Evolutionary conservation across 352 stramenopile genomes (phyloP).

Genomic region (Phytopythium chamaehyphon): DNA sequence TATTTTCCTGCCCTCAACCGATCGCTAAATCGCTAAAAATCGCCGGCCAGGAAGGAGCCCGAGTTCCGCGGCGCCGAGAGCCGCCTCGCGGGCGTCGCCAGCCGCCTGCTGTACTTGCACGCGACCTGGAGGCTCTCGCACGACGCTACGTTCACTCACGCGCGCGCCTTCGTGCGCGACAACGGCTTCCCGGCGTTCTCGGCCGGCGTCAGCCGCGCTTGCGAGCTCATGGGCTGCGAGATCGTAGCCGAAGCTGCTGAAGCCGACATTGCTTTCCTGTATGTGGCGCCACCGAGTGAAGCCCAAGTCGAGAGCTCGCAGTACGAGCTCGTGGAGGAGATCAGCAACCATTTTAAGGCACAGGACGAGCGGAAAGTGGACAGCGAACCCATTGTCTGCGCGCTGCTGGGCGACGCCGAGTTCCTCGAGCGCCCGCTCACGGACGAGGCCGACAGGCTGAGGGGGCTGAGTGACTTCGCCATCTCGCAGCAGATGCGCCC

Average conservation of each 20-base stretch:
- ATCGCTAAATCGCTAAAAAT: too few species aligned
- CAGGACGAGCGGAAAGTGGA: slow-evolving; percentile 12
- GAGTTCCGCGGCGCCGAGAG: slow-evolving; percentile 49
- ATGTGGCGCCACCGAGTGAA: slow-evolving; percentile 49
- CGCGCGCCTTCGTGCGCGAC: slow-evolving; percentile 25
- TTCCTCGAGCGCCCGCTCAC: slow-evolving; percentile 46
- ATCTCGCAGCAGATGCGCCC: slow-evolving; percentile 69
- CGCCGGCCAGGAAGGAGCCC: slow-evolving; percentile 48
- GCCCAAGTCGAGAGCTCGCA: slow-evolving; percentile 25
- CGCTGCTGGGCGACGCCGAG: slow-evolving; percentile 61
- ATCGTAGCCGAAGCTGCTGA: slow-evolving; percentile 16
- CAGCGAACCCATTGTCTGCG: slow-evolving; percentile 53
- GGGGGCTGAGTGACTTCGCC: slow-evolving; percentile 73
- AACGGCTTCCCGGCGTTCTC: slow-evolving; percentile 61
- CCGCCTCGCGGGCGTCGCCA: slow-evolving; percentile 53
- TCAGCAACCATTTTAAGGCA: slow-evolving; percentile 20
- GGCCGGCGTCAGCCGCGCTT: slow-evolving; percentile 25
- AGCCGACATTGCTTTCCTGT: slow-evolving; percentile 58
- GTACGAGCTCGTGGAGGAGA: slow-evolving; percentile 39
- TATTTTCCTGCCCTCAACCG: background rate
- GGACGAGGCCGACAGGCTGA: slow-evolving; percentile 47
- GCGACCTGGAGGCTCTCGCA: slow-evolving; percentile 36
- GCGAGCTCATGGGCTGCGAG: slow-evolving; percentile 49
- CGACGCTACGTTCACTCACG: background rate
- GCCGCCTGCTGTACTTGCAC: slow-evolving; percentile 72